phyloP scores from a whole-genome alignment of 2,329 filamentous ascomycete species.

The Fusarium metavorans region DNA sequence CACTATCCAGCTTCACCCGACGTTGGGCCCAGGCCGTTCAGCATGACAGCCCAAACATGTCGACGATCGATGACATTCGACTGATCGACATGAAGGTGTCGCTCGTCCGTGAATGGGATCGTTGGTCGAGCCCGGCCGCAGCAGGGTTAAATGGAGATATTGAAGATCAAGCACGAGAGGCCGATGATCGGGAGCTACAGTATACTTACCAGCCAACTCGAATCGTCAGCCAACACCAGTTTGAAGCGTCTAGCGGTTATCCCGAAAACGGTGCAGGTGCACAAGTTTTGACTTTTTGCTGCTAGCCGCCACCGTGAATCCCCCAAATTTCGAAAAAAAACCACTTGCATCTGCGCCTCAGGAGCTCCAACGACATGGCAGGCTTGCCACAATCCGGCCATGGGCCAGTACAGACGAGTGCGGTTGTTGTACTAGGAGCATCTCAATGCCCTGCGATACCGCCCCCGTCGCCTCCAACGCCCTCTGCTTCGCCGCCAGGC shows the following conservation, averaged over 20 bases:
- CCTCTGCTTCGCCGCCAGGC: constrained; percentile 53
- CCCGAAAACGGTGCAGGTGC: background rate
- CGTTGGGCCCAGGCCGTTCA: background rate
- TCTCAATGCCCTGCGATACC: constrained; percentile 54
- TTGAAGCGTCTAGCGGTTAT: background rate
- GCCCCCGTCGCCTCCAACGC: constrained; percentile 65
- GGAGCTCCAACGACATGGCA: constrained; percentile 20
- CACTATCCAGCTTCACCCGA: background rate
- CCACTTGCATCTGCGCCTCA: background rate
- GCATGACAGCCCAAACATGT: background rate
- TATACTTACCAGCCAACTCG: background rate
- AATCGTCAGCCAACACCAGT: background rate
- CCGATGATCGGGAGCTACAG: background rate
- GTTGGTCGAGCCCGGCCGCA: background rate
- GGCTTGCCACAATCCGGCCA: constrained; percentile 46
- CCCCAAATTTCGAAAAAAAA: background rate
- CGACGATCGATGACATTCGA: background rate
- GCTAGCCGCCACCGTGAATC: background rate
- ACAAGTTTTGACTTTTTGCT: constrained; percentile 1
- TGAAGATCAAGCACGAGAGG: constrained; percentile 1
- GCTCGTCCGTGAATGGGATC: background rate
- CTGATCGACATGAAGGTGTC: background rate
- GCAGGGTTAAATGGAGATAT: background rate
- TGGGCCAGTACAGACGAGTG: constrained; percentile 63
- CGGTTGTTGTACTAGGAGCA: constrained; percentile 60